phyloP scores from a whole-genome alignment of 2,329 filamentous ascomycete genomes.

The Pseudogymnoascus sp. region DNA sequence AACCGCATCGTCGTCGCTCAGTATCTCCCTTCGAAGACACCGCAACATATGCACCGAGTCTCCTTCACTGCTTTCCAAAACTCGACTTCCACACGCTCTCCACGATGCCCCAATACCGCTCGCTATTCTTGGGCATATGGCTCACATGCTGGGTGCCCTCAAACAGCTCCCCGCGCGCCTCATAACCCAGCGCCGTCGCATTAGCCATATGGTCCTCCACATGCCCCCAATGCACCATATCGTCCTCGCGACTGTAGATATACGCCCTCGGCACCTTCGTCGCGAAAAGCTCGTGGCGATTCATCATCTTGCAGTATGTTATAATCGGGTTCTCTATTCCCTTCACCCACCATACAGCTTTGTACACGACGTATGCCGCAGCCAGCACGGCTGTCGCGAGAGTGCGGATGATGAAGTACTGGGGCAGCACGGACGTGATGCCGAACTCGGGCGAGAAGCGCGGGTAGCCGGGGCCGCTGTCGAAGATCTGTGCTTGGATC shows the following conservation, averaged over 20 bases:
- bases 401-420: conserved; percentile 17
- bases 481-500: conserved; percentile 35
- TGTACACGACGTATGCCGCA: conserved; percentile 13
- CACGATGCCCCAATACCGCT: conserved; percentile 24
- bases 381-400: conserved; percentile 14
- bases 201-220: conserved; percentile 25
- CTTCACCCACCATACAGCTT: conserved; percentile 8
- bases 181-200: conserved; percentile 21
- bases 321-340: conserved; percentile 17
- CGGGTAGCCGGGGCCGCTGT: conserved; percentile 38
- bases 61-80: neutral
- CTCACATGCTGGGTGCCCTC: conserved; percentile 22
- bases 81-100: conserved; percentile 19
- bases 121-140: conserved; percentile 22
- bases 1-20: neutral
- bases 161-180: conserved; percentile 19
- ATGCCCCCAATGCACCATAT: conserved; percentile 22
- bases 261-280: conserved; percentile 18
- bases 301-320: conserved; percentile 14
- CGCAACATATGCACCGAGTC: neutral
- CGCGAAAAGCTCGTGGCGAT: conserved; percentile 17
- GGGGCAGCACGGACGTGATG: conserved; percentile 22
- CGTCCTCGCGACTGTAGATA: conserved; percentile 27
- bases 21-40: neutral
- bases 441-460: conserved; percentile 24